These are phyloP conservation scores for Fusarium algeriense DNA, from an alignment of 2,329 filamentous ascomycete genomes.

Conservation along the genomic window DNA sequence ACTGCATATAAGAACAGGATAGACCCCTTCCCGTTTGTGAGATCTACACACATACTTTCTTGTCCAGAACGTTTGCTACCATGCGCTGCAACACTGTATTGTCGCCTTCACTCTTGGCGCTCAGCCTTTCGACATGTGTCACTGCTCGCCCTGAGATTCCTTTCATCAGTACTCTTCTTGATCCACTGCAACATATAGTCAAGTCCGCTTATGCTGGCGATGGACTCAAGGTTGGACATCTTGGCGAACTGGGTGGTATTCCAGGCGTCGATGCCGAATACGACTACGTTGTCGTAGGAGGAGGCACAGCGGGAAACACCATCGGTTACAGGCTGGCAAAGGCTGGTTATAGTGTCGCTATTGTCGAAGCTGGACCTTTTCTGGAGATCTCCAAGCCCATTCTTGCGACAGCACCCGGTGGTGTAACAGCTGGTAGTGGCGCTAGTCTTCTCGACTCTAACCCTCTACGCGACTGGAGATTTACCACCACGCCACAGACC, in stretches of 20 bases:
- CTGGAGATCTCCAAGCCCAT: constrained; percentile 50
- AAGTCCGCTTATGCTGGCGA: constrained; percentile 36
- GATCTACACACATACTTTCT: background rate
- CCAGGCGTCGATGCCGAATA: constrained; percentile 29
- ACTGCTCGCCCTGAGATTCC: constrained; percentile 19
- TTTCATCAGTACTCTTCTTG: constrained; percentile 37
- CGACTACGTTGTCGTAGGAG: constrained; percentile 53
- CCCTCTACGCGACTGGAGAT: constrained; percentile 47
- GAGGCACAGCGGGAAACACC: constrained; percentile 54
- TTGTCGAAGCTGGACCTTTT: constrained; percentile 55
- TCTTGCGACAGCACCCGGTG: constrained; percentile 42
- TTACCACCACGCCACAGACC: constrained; percentile 46
- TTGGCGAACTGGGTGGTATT: constrained; percentile 25
- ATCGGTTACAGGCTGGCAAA: constrained; percentile 52
- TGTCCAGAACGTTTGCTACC: constrained; percentile 2
- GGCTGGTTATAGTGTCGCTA: constrained; percentile 50
- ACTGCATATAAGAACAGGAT: constrained; percentile 13
- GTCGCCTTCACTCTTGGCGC: constrained; percentile 19
- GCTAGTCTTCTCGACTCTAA: constrained; percentile 35
- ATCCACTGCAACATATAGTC: constrained; percentile 28
- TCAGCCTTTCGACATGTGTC: constrained; percentile 24
- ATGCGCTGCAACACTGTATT: constrained; percentile 21
- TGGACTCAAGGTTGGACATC: constrained; percentile 36
- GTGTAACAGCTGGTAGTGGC: constrained; percentile 41
- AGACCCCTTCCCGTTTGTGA: background rate